Conservation (phyloP, 2,329 filamentous ascomycete species). For the Microdochium paspali region DNA sequence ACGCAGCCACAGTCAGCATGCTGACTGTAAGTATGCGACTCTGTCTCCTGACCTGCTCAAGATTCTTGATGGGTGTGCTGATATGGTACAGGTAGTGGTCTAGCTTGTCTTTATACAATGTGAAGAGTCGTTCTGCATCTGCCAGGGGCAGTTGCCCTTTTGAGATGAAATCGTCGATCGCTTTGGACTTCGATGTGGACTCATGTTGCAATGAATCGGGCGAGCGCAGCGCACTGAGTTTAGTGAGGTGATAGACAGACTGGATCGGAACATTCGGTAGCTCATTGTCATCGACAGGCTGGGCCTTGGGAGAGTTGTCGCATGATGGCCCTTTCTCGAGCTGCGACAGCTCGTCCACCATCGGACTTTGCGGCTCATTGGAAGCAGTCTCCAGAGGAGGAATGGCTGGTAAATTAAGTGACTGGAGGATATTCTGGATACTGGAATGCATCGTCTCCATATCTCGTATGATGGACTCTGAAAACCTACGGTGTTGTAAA, state of each 20-base stretch:
- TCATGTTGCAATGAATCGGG: conserved; percentile 13
- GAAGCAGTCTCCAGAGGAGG: conserved; percentile 7
- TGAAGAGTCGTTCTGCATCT: conserved; percentile 41
- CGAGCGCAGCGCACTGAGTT: conserved; percentile 24
- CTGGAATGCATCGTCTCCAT: conserved; percentile 10
- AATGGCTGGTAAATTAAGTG: conserved; percentile 8
- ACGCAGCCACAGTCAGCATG: conserved; percentile 39
- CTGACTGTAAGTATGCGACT: conserved; percentile 42
- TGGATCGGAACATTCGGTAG: conserved; percentile 27
- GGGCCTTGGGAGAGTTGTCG: conserved; percentile 14
- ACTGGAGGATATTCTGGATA: conserved; percentile 9
- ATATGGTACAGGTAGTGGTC: conserved; percentile 41
- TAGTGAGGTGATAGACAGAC: conserved; percentile 27
- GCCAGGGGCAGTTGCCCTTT: conserved; percentile 31
- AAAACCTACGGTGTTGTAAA: conserved; percentile 5
- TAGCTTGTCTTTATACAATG: conserved; percentile 37
- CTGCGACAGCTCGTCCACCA: conserved; percentile 5
- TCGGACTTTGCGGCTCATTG: conserved; percentile 4
- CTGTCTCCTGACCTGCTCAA: conserved; percentile 41
- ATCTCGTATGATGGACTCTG: conserved; percentile 10
- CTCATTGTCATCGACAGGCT: conserved; percentile 19
- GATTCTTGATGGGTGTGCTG: conserved; percentile 36
- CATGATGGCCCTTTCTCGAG: conserved; percentile 10
- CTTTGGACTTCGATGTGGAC: neutral
- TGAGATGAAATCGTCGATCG: conserved; percentile 29